Percentiles rank a stretch among this genome's conserved stretches.
These are phyloP conservation scores for Ligustrum vulgare DNA, from an alignment of 257 asterid genomes.

Conservation along the genomic window DNA sequence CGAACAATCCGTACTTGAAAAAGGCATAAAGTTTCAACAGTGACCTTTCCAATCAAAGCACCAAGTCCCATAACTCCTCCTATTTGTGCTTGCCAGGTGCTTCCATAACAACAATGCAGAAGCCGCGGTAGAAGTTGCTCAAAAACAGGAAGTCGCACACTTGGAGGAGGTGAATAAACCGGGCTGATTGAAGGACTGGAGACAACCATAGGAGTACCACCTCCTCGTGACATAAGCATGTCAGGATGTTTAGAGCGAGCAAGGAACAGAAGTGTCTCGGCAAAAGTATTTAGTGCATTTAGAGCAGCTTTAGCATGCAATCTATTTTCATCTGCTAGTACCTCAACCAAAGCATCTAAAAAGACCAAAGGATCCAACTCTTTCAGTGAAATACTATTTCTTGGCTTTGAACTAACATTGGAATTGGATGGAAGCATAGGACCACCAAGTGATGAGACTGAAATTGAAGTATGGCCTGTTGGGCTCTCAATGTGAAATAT, in stretches of 20 bases:
- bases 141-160: slow-evolving; percentile 89
- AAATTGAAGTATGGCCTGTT: slow-evolving; percentile 44
- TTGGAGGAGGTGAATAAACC: slow-evolving; percentile 96
- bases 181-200: slow-evolving; percentile 99
- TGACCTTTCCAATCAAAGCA: slow-evolving; percentile 93
- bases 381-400: slow-evolving; percentile 72
- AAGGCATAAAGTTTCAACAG: slow-evolving; percentile 79
- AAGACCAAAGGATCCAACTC: slow-evolving; percentile 95
- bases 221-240: slow-evolving; percentile 71
- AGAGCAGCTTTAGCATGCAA: slow-evolving; percentile 90
- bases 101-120: slow-evolving; percentile 90
- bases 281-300: slow-evolving; percentile 69
- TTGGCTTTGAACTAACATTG: slow-evolving; percentile 53
- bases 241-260: slow-evolving; percentile 89
- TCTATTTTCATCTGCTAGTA: slow-evolving; percentile 87
- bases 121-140: slow-evolving; percentile 97
- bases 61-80: slow-evolving; percentile 99
- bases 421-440: slow-evolving; percentile 57
- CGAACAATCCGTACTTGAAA: slow-evolving; percentile 90
- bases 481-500: slow-evolving; percentile 84
- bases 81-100: slow-evolving; percentile 97
- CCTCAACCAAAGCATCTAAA: slow-evolving; percentile 95
- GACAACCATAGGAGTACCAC: slow-evolving; percentile 93
- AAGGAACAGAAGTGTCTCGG: slow-evolving; percentile 87
- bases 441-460: slow-evolving; percentile 57